Percentiles rank a stretch among this genome's conserved stretches.
Evolutionary conservation across 768 basidiomycete genomes (phyloP).

Genomic region (Pleurotus cornucopiae): DNA sequence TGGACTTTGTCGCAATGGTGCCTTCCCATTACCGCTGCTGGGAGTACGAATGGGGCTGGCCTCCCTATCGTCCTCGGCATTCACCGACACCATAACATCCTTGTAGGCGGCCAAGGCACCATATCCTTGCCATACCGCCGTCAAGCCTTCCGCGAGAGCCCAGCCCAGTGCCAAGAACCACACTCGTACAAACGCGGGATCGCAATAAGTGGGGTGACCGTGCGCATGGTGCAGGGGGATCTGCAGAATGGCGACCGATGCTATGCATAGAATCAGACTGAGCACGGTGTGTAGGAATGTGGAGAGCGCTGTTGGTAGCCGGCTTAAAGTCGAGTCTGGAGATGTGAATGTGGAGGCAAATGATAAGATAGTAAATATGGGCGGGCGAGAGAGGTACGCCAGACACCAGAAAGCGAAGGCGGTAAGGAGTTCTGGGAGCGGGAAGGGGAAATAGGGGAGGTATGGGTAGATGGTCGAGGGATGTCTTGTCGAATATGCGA

Average conservation of each 20-base stretch:
- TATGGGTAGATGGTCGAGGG: slow-evolving; percentile 32
- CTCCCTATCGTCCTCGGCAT: slow-evolving; percentile 19
- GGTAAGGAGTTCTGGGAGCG: slow-evolving; percentile 61
- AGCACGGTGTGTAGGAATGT: slow-evolving; percentile 32
- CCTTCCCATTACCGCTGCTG: not conserved
- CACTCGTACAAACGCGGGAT: slow-evolving; percentile 56
- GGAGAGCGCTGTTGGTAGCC: not conserved
- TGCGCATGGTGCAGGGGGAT: slow-evolving; percentile 33
- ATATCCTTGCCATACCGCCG: slow-evolving; percentile 69
- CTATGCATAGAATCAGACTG: slow-evolving; percentile 40
- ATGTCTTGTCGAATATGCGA: slow-evolving; percentile 39
- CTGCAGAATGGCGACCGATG: slow-evolving; percentile 40
- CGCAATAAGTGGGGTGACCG: slow-evolving; percentile 47
- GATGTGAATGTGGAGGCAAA: slow-evolving; percentile 19
- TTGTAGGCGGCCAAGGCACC: slow-evolving; percentile 62
- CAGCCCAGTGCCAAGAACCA: slow-evolving; percentile 81
- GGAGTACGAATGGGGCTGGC: not conserved
- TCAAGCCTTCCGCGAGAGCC: slow-evolving; percentile 65
- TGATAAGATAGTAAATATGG: slow-evolving; percentile 35
- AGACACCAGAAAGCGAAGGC: slow-evolving; percentile 61
- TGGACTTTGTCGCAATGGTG: not conserved
- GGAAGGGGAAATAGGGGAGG: slow-evolving; percentile 49
- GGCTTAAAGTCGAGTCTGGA: not conserved
- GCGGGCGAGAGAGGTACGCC: slow-evolving; percentile 47
- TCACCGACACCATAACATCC: slow-evolving; percentile 55